Evolutionary conservation across 1,139 yeast species (phyloP).

Genomic region (Saccharomyces pastorianus): DNA sequence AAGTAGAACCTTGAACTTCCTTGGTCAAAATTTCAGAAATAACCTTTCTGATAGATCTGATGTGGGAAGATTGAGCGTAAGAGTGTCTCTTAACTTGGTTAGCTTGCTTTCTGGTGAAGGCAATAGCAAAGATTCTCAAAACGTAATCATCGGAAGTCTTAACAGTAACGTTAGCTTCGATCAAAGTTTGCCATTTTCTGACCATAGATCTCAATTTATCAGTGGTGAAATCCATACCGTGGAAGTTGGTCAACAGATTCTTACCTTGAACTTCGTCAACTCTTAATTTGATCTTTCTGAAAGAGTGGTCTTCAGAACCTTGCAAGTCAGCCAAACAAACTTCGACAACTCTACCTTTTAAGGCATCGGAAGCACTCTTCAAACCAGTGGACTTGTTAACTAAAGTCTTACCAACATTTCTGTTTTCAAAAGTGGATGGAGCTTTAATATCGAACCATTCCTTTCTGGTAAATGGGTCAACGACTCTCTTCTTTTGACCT

Average conservation of each 20-base stretch:
- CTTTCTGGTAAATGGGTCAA: slow-evolving; percentile 91
- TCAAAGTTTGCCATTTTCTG: slow-evolving; percentile 89
- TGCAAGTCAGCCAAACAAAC: slow-evolving; percentile 83
- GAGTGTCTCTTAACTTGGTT: slow-evolving; percentile 88
- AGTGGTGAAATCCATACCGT: slow-evolving; percentile 86
- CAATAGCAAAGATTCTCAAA: slow-evolving; percentile 81
- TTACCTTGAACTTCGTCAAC: slow-evolving; percentile 91
- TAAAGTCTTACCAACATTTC: slow-evolving; percentile 89
- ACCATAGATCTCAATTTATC: slow-evolving; percentile 87
- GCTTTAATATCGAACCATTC: slow-evolving; percentile 95
- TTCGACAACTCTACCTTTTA: slow-evolving; percentile 86
- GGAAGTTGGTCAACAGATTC: slow-evolving; percentile 89
- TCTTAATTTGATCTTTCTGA: slow-evolving; percentile 83
- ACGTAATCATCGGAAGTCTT: slow-evolving; percentile 89
- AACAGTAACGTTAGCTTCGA: slow-evolving; percentile 85
- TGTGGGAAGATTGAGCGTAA: slow-evolving; percentile 84
- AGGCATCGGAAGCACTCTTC: slow-evolving; percentile 85
- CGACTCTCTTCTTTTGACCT: slow-evolving; percentile 92
- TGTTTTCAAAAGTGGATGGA: slow-evolving; percentile 88
- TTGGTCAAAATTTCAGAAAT: slow-evolving; percentile 78
- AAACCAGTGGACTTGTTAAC: slow-evolving; percentile 92
- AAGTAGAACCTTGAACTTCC: slow-evolving; percentile 76
- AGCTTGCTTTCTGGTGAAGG: slow-evolving; percentile 85
- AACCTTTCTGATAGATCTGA: slow-evolving; percentile 68
- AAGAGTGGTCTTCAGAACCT: slow-evolving; percentile 88